A percentile compares a stretch with the other conserved stretches of the same genome.
Conservation (phyloP, 306 rosid genomes). For the Canavalia gladiata region DNA sequence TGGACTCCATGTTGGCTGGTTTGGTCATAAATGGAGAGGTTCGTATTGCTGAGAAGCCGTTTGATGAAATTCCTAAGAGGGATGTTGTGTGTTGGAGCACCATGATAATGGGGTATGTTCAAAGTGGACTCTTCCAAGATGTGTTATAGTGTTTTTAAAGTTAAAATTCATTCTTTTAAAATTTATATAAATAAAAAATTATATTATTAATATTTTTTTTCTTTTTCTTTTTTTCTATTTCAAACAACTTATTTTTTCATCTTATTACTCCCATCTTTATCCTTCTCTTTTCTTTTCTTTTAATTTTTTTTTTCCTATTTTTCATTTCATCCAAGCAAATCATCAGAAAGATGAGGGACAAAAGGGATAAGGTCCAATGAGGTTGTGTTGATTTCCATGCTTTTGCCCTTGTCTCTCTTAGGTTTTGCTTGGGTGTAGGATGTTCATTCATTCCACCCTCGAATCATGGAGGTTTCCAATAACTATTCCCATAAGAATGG, state of each 20-base stretch:
- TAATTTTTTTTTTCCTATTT: no score
- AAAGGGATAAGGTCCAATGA: constrained; percentile 65
- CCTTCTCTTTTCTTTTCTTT: no score
- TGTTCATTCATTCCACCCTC: constrained; percentile 63
- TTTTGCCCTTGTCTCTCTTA: constrained; percentile 69
- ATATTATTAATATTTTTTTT: no score
- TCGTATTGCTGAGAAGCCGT: constrained; percentile 64
- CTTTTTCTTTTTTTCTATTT: no score
- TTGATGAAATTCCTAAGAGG: constrained; percentile 70
- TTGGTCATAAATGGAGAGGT: constrained; percentile 62
- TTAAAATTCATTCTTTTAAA: no score
- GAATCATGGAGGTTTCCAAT: constrained; percentile 57
- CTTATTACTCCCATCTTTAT: no score
- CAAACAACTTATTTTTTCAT: no score
- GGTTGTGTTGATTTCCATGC: constrained; percentile 64
- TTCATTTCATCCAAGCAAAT: no score
- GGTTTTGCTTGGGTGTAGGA: constrained; percentile 73
- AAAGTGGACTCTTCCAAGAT: constrained; percentile 63
- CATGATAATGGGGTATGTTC: constrained; percentile 78
- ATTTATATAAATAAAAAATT: no score
- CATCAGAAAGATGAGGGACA: constrained; percentile 56
- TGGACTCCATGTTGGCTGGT: constrained; percentile 74
- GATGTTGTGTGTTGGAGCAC: constrained; percentile 86
- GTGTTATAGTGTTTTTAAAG: constrained; percentile 73
- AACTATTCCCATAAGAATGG: constrained; percentile 66